Base-by-base conservation (phyloP, 2,329 filamentous ascomycete genomes). In the Exutisphaerella laricina region DNA sequence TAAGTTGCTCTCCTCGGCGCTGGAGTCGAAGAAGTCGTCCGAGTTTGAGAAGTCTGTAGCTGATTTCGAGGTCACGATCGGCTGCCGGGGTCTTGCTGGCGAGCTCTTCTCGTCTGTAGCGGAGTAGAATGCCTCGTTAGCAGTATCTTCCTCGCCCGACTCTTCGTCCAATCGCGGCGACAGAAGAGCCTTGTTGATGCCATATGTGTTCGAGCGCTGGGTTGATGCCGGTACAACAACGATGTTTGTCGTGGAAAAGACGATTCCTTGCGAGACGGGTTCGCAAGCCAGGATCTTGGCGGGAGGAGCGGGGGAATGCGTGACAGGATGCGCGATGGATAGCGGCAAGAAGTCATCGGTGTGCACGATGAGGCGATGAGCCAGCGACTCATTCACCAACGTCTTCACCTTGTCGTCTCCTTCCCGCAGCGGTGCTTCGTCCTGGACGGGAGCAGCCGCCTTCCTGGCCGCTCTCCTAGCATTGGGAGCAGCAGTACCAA, bases 261-360 rank as follows among this genome's bases (percentile, higher is more conserved):
- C 63, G 4, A 92, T 65, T 6, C 92, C 92, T 65, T 98, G 92
- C 4, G 86, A 80, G 12, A 97, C 88, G 6, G 92, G 92, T 63
- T 98, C 92, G 62, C 89, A 97, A n/a, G 94, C 79, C 35, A 86
- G 81, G 48, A 97, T 85, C 66, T 84, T 88, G 30, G 87, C 92
- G 0, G 89, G 88, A 30, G 87, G 86, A 10, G 88, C 79, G 17
- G 86, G 80, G 13, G 85, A 79, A 65, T 95, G 88, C 6, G 88
- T 94, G 50, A 94, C 83, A 9, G 88, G 84, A 65, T 96, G 88
- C 2, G 88, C 67, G n/a, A 81, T 79, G 6, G 85, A 79, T 20
- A 97, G 72, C 9, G 87, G 85, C 29, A 98, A 70, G 7, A 90
- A 65, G 63, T 97, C 90, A 14, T 88, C 88, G 0, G 80, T 75